These are phyloP conservation scores for Fusarium mundagurra DNA, from an alignment of 2,329 filamentous ascomycete genomes.

Conservation along the genomic window DNA sequence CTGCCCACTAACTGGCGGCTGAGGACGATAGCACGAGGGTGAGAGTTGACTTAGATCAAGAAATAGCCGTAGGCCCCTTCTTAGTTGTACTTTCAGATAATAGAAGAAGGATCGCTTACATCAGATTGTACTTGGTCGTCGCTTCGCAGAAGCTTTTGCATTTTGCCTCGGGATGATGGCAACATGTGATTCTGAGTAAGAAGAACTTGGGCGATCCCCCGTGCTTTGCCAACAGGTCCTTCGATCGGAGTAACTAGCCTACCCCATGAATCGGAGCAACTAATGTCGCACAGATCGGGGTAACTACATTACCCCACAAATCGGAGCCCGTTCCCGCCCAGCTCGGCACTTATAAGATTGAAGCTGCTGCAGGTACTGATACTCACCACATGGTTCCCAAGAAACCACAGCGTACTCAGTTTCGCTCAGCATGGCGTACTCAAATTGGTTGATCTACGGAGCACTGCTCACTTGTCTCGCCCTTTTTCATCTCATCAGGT, in stretches of 20 bases:
- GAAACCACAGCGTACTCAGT: accelerated
- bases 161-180: background rate
- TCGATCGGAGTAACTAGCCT: background rate
- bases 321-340: background rate
- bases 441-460: background rate
- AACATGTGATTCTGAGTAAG: background rate
- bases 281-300: too few relatives aligned
- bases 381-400: background rate
- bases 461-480: background rate
- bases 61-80: too few relatives aligned
- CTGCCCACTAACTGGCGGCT: too few relatives aligned
- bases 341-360: background rate
- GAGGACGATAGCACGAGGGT: too few relatives aligned
- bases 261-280: too few relatives aligned
- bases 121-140: background rate
- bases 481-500: background rate
- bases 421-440: accelerated
- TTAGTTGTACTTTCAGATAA: too few relatives aligned
- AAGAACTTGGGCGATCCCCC: background rate
- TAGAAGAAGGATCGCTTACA: background rate
- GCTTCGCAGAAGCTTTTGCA: background rate
- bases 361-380: background rate
- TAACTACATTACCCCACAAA: background rate
- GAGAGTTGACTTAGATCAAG: too few relatives aligned
- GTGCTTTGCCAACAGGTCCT: background rate